Conservation (phyloP, 306 rosid genomes). For the Crataegus laevigata region DNA sequence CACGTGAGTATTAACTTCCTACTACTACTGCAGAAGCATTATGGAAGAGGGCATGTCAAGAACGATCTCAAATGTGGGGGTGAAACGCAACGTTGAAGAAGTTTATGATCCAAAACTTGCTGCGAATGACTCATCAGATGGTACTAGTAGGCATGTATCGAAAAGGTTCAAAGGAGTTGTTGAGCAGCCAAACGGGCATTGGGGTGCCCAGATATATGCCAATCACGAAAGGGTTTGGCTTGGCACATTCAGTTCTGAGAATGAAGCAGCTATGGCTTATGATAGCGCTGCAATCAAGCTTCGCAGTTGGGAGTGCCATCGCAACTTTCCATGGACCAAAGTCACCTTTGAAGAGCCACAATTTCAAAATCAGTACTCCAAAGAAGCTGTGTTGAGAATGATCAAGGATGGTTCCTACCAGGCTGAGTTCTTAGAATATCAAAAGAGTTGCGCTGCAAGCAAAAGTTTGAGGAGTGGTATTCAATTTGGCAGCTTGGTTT, state of each 20-base stretch:
- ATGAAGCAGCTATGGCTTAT: slow-evolving; percentile 33
- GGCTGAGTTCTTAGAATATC: slow-evolving; percentile 16
- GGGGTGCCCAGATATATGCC: slow-evolving; percentile 39
- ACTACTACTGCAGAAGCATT: background rate
- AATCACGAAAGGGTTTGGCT: slow-evolving; percentile 26
- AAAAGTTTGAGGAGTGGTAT: background rate
- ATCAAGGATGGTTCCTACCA: slow-evolving; percentile 30
- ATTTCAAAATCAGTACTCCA: slow-evolving; percentile 18
- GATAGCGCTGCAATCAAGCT: slow-evolving; percentile 36
- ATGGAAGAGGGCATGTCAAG: slow-evolving; percentile 33
- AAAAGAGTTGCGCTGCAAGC: background rate
- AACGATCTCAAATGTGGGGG: slow-evolving; percentile 7
- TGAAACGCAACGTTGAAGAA: background rate
- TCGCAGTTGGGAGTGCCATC: slow-evolving; percentile 13
- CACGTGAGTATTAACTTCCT: background rate
- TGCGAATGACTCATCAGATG: background rate
- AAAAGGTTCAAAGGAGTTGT: slow-evolving; percentile 24
- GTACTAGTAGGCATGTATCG: background rate
- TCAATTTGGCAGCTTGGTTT: background rate
- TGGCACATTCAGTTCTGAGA: slow-evolving; percentile 25
- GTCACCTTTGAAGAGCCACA: slow-evolving; percentile 11
- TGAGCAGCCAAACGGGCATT: slow-evolving; percentile 23
- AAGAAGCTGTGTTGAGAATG: slow-evolving; percentile 29
- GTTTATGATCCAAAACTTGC: background rate
- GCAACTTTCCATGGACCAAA: slow-evolving; percentile 28